A percentile compares a stretch with the other conserved stretches of the same genome.
These are phyloP conservation scores for Dipteronia sinensis DNA, from an alignment of 345 rosid genomes.

Conservation along the genomic window DNA sequence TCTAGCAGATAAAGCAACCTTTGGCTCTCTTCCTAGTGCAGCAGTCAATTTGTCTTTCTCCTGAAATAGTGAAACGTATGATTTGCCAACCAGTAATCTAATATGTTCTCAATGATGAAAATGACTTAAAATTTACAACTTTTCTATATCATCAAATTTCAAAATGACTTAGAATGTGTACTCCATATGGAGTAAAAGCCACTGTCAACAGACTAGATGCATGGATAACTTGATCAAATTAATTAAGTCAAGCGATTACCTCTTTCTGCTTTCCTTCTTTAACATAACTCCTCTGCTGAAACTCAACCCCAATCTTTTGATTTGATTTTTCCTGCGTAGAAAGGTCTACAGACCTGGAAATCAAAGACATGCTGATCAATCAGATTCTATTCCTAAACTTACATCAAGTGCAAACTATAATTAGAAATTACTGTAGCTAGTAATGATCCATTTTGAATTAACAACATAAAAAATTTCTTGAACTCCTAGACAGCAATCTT, in stretches of 20 bases:
- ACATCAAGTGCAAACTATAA: neutral
- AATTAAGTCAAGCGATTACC: slow-evolving; percentile 8
- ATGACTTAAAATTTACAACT: too few relatives aligned
- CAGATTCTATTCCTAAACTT: slow-evolving; percentile 1
- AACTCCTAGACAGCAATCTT: neutral
- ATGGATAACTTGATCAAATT: neutral
- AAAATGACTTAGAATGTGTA: neutral
- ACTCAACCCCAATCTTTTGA: neutral
- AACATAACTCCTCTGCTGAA: neutral
- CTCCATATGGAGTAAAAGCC: neutral
- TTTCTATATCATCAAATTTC: neutral
- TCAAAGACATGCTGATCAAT: slow-evolving; percentile 1
- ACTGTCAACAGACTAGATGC: neutral
- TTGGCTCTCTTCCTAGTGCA: neutral
- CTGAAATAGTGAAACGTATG: slow-evolving; percentile 17
- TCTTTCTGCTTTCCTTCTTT: slow-evolving; percentile 15
- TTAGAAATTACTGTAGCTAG: neutral
- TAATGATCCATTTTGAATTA: neutral
- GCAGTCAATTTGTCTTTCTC: neutral
- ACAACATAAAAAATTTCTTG: neutral
- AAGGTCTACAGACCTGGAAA: slow-evolving; percentile 20
- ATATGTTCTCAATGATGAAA: neutral
- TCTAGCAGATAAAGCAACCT: neutral
- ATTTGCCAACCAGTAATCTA: neutral
- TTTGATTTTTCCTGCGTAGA: slow-evolving; percentile 2